Conservation (phyloP, 2,329 filamentous ascomycete genomes). For the Pseudogymnoascus sp. region DNA sequence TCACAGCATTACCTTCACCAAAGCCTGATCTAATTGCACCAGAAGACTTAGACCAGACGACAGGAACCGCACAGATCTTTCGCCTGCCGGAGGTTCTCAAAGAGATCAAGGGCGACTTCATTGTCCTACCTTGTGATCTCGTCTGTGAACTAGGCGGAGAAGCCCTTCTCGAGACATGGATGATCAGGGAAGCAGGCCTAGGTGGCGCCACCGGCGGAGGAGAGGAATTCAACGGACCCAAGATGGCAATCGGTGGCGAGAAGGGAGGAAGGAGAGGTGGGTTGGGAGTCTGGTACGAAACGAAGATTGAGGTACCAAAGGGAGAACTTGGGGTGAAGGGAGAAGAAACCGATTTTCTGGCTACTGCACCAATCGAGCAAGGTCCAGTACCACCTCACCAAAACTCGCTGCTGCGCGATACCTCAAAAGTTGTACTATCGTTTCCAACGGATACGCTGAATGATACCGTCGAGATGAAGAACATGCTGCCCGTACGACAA, state of each 20-base stretch:
- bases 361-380: constrained; percentile 58
- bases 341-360: constrained; percentile 89
- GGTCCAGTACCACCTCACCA: constrained; percentile 50
- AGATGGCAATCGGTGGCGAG: constrained; percentile 45
- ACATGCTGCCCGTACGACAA: constrained; percentile 65
- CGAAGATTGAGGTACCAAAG: constrained; percentile 40
- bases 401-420: constrained; percentile 55
- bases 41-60: constrained; percentile 66
- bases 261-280: constrained; percentile 62
- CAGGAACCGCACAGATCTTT: constrained; percentile 81
- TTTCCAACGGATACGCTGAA: constrained; percentile 85
- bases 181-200: constrained; percentile 70
- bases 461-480: constrained; percentile 69
- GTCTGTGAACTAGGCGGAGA: constrained; percentile 84
- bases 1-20: constrained; percentile 65
- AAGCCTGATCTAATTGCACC: constrained; percentile 71
- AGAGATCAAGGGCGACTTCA: constrained; percentile 76
- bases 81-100: constrained; percentile 72
- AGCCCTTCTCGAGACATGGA: constrained; percentile 81
- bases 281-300: constrained; percentile 85
- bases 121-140: constrained; percentile 86
- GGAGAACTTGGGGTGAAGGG: constrained; percentile 69
- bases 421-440: constrained; percentile 75
- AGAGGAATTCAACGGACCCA: constrained; percentile 32
- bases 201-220: constrained; percentile 48